phyloP scores from a whole-genome alignment of 441 rosid species.

The Francoa sonchifolia region DNA sequence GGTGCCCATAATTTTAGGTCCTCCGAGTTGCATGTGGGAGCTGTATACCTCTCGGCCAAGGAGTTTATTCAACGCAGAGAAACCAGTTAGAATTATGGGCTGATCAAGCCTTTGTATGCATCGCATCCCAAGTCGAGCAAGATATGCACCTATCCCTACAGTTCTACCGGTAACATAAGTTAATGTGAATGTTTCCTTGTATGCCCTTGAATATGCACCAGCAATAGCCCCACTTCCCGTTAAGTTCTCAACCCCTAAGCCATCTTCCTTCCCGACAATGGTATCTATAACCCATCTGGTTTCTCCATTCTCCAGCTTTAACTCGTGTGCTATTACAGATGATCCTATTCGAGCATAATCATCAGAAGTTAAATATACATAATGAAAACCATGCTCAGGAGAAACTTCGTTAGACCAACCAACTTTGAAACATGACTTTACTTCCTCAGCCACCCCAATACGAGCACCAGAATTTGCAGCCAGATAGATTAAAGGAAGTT shows the following conservation, averaged over 20 bases:
- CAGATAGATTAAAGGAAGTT: constrained; percentile 86
- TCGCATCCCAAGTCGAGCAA: constrained; percentile 97
- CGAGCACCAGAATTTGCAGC: constrained; percentile 99
- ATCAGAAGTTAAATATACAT: constrained; percentile 67
- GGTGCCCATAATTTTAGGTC: constrained; percentile 98
- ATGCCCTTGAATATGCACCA: constrained; percentile 93
- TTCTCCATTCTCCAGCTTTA: constrained; percentile 70
- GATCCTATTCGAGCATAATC: constrained; percentile 58
- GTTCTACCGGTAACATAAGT: constrained; percentile 97
- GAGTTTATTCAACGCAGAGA: constrained; percentile 94
- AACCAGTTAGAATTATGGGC: constrained; percentile 96
- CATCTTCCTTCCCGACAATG: constrained; percentile 94
- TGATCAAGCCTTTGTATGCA: constrained; percentile 99
- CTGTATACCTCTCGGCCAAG: constrained; percentile 99
- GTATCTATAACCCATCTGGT: constrained; percentile 92
- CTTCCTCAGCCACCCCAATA: constrained; percentile 95
- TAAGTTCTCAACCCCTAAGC: constrained; percentile 92
- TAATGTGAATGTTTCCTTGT: constrained; percentile 88
- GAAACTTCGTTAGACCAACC: constrained; percentile 84
- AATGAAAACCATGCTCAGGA: constrained; percentile 94
- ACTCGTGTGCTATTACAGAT: constrained; percentile 82
- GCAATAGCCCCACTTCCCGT: constrained; percentile 99
- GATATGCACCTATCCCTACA: constrained; percentile 98
- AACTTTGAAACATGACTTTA: constrained; percentile 77
- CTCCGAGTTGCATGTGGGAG: constrained; percentile 99